Base-by-base conservation (phyloP, 225 moss, liverwort and hornwort genomes). In the Thuidium tamariscinum region DNA sequence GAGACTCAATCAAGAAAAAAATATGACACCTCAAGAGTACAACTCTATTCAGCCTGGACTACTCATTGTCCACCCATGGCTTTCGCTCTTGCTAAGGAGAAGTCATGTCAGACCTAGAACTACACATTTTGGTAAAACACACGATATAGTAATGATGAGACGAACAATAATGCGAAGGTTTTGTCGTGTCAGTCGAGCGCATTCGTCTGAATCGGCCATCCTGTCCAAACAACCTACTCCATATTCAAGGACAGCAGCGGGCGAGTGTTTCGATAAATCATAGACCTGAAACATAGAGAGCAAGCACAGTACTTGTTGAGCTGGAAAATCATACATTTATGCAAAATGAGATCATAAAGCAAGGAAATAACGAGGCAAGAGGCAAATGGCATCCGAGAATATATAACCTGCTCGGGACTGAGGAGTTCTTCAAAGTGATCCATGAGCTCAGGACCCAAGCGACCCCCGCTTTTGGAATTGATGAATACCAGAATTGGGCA, bases 131-230 rank as follows among this genome's bases (percentile, higher is more conserved):
- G 41, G 69, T 9, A 70, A 84, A 65, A 51, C 54, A 80, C n/a
- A 75, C 39, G 46, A 73, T 64, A 41, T 49, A 71, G 82, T 67
- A 51, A 69, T 69, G 75, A 79, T 59, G 84, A 84, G 80, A 88
- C 89, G 41, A 83, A 98, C 98, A 88, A 99, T 88, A 70, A 99
- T 93, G 73, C 98, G 97, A 86, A 99, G 77, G 60, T 93, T 96
- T 68, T 94, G 88, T 54, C 95, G 93, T 36, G 92, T 93, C 82
- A 60, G 46, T 68, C 84, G 93, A 42, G 98, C 98, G 78, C 91
- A 88, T 21, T 90, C 92, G 83, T 99, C 98, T 37, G 88, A 87
- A 37, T 87, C 80, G 78, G 95, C 97, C 91, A 93, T 89, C 87
- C 88, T 92, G 82, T 99, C 95, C 39, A 99, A 88, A 89, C 93